Evolutionary conservation across 164 flowering plant genomes (phyloP), one percentile per base, ranked within the genome.

Genomic region (Berberis thunbergii): DNA sequence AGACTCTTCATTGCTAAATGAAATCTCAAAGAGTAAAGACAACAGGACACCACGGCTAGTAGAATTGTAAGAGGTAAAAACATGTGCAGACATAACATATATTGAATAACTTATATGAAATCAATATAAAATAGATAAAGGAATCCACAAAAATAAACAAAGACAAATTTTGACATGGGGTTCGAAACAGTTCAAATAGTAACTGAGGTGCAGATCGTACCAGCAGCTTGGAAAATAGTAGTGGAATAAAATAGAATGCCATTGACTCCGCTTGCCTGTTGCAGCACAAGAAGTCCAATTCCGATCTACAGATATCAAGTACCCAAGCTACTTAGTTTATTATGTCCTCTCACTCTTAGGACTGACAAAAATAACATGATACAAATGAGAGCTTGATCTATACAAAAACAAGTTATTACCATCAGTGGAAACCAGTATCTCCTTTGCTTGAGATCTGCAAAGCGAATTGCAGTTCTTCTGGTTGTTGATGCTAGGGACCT

Each of bases 171-270:
- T 26, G 26, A 26, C 26, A 26, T 26, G 26, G 26, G 26, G 54
- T 9, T 6, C 10, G 54, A 7, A 52, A 26, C 10, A 7, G 11
- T 10, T 4, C 8, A 8, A 10, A 7, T 10, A 52, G 4, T 10
- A 26, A 10, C 39, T 13, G n/a, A 55, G 26, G 66, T 50, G 41
- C 49, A 9, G 44, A 54, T 71, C 80, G 68, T 71, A 88, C 97
- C 97, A 61, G 96, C 96, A 71, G 86, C 64, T 79, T 69, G 72
- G 72, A 93, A 93, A 72, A 90, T 93, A 67, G 63, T 81, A 68
- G 81, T 88, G 60, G 98, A 82, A 70, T 93, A 93, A 75, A 88
- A 93, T 12, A 93, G 78, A 73, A 93, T 84, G 49, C 82, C 98
- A 78, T 93, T 93, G 50, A 83, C 77, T 77, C 98, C 98, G 73